Evolutionary conservation across 768 basidiomycete species (phyloP).

Genomic region (Psilocybe sp.): DNA sequence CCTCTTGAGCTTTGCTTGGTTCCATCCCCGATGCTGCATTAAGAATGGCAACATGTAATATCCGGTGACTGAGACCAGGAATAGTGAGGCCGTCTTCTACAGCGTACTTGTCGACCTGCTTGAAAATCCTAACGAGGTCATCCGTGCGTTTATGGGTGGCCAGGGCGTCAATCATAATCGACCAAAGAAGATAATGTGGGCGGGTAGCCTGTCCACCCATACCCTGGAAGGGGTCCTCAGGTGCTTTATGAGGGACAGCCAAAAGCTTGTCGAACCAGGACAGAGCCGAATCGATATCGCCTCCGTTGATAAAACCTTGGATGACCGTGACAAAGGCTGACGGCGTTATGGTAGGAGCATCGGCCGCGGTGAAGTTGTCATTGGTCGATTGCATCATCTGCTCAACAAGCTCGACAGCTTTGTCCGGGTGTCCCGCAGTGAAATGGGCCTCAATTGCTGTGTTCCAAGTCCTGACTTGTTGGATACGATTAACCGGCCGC

Average conservation of each 20-base stretch:
- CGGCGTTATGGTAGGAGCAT: conserved; percentile 55
- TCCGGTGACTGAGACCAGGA: conserved; percentile 33
- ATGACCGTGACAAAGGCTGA: conserved; percentile 67
- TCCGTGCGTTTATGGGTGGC: conserved; percentile 43
- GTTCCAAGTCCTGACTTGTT: conserved; percentile 61
- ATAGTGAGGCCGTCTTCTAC: conserved; percentile 31
- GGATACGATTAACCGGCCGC: conserved; percentile 18
- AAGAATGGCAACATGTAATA: conserved; percentile 41
- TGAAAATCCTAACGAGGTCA: conserved; percentile 48
- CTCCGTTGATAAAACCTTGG: conserved; percentile 57
- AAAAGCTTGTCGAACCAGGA: conserved; percentile 72
- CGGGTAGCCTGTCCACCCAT: conserved; percentile 27
- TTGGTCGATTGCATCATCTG: conserved; percentile 60
- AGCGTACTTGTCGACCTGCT: too few relatives aligned
- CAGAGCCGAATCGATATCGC: conserved; percentile 62
- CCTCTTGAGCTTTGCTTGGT: background rate
- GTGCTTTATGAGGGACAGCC: conserved; percentile 29
- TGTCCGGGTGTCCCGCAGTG: conserved; percentile 55
- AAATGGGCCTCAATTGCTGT: conserved; percentile 78
- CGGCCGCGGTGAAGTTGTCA: conserved; percentile 29
- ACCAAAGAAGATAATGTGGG: conserved; percentile 59
- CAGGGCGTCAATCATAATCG: conserved; percentile 55
- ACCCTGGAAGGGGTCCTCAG: conserved; percentile 38
- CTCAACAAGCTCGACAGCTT: conserved; percentile 64
- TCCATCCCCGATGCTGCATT: conserved; percentile 9